Base-by-base conservation (phyloP, 352 stramenopile species). In the Pythium oligandrum region DNA sequence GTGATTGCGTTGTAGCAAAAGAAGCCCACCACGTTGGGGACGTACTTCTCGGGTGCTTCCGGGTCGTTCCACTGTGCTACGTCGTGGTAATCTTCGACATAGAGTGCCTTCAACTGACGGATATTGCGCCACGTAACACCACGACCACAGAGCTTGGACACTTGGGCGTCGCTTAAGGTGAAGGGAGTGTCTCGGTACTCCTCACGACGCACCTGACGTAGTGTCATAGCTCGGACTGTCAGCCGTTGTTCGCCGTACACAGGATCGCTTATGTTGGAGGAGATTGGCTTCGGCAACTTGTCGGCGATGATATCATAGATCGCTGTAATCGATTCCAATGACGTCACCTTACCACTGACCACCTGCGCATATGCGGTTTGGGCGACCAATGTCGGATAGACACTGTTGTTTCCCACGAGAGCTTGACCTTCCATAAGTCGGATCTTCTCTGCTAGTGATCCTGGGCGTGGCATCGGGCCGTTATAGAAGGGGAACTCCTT, bases 1-100 rank as follows among this genome's bases (percentile, higher is more conserved):
- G 17, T n/a, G 9, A 17, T 30, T 8, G 31, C 11, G 33, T 57
- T 57, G 40, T 43, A 57, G 42, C 51, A 57, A 35, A 57, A 57
- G 42, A 47, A 42, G 31, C 39, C 51, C 30, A 40, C 26, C 6
- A 32, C 36, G 10, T 49, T 39, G 10, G 44, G 35, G 33, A 40
- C 51, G 34, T 43, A 57, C 40, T 57, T 57, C 26, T 45, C 39
- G 1, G 33, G 49, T n/a, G 17, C 9, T 8, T 45, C 33, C 9
- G 43, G 35, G 42, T 57, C 51, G 51, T 49, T 40, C 35, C 44
- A 57, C 33, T 48, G 30, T 8, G 39, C 32, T 3, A 48, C 36
- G 32, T 48, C 39, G 4, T 30, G 31, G 40, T 47, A 57, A 34
- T 57, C 51, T 12, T 31, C 6, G 32, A 57, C 51, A 26, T 44